Percentiles rank a stretch among this genome's conserved stretches.
Conservation (phyloP, 352 stramenopile species). For the Pythium apleroticum region DNA sequence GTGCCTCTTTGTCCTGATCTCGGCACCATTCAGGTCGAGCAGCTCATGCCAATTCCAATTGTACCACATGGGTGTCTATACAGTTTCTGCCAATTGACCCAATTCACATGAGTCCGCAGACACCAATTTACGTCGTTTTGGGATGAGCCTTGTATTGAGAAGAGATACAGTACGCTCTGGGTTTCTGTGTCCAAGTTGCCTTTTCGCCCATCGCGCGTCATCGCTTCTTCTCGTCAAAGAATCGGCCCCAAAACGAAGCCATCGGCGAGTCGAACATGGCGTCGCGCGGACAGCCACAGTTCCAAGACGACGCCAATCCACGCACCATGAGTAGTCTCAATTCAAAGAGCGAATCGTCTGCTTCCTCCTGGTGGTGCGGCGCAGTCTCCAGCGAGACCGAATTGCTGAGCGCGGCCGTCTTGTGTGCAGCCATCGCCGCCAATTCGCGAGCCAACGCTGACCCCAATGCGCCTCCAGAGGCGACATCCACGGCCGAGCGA, state of each 20-base stretch:
- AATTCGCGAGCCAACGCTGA: conserved; percentile 27
- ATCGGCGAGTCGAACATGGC: conserved; percentile 12
- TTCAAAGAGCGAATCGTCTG: background rate
- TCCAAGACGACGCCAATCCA: conserved; percentile 8
- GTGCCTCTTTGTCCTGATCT: conserved; percentile 3
- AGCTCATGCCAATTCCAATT: conserved; percentile 5
- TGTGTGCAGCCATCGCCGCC: conserved; percentile 66
- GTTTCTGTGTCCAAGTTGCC: conserved; percentile 23
- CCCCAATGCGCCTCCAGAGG: conserved; percentile 18
- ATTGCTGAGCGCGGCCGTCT: conserved; percentile 67
- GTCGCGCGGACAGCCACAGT: conserved; percentile 3
- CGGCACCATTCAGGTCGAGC: conserved; percentile 2
- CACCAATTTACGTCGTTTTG: background rate
- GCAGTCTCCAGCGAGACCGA: conserved; percentile 61
- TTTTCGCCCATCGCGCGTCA: conserved; percentile 25
- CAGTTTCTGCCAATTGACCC: too few relatives aligned
- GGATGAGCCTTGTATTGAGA: background rate
- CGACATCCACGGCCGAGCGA: conserved; percentile 17
- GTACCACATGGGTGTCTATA: background rate
- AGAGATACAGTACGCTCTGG: conserved; percentile 14
- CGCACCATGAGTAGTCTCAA: background rate
- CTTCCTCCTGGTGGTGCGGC: conserved; percentile 51
- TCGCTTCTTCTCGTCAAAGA: background rate
- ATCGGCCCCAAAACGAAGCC: background rate
- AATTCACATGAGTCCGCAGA: too few relatives aligned